These are phyloP conservation scores for Aristolochia contorta DNA, from an alignment of 164 flowering plant genomes.

Conservation along the genomic window DNA sequence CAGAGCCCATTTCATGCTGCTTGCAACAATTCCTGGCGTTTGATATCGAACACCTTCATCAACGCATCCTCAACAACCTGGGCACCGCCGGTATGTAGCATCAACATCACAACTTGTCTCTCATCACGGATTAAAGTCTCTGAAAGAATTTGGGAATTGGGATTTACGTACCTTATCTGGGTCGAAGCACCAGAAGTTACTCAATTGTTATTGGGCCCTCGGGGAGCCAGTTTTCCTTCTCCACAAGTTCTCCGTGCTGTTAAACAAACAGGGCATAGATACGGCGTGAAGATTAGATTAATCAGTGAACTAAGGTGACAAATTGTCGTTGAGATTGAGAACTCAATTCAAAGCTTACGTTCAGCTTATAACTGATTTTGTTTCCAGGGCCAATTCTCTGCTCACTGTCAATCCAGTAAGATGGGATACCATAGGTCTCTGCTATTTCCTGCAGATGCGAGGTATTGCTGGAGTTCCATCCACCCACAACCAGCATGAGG, in stretches of 20 bases:
- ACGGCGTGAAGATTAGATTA: not conserved
- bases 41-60: constrained; percentile 64
- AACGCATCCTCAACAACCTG: constrained; percentile 91
- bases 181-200: constrained; percentile 96
- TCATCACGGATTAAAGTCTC: not conserved
- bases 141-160: not conserved
- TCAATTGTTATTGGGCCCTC: constrained; percentile 76
- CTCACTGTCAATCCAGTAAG: constrained; percentile 92
- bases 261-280: not conserved
- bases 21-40: constrained; percentile 69
- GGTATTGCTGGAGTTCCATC: constrained; percentile 97
- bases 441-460: constrained; percentile 98
- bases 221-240: constrained; percentile 84
- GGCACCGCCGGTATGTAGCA: not conserved
- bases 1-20: constrained; percentile 16
- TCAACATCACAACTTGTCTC: not conserved
- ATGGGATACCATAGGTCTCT: constrained; percentile 80
- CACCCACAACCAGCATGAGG: constrained; percentile 85
- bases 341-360: constrained; percentile 32
- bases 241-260: constrained; percentile 91
- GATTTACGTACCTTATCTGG: constrained; percentile 85
- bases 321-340: not conserved
- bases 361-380: constrained; percentile 63
- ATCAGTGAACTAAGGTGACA: not conserved
- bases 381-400: constrained; percentile 93